phyloP scores from a whole-genome alignment of 306 rosid species.

The Trichosanthes cucumerina region DNA sequence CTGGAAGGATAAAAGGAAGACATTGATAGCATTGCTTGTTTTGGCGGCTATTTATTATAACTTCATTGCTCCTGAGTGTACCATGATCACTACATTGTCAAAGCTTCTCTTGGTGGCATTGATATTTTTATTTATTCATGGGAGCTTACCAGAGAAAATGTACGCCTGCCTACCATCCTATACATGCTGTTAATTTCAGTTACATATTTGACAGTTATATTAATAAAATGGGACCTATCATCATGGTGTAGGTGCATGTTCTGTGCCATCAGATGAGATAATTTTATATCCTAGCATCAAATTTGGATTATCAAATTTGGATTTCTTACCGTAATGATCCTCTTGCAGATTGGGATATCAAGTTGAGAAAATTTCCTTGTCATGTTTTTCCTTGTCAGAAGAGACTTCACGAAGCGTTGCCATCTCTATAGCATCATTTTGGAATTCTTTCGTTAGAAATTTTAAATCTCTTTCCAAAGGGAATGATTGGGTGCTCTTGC shows the following conservation, averaged over 20 bases:
- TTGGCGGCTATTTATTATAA: conserved; percentile 62
- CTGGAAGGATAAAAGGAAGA: conserved; percentile 82
- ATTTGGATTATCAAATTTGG: conserved; percentile 16
- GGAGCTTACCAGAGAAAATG: conserved; percentile 68
- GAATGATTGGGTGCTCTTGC: conserved; percentile 46
- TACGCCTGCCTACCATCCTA: conserved; percentile 23
- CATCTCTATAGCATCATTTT: conserved; percentile 41
- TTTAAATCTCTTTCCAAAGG: conserved; percentile 70
- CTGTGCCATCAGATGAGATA: conserved; percentile 1
- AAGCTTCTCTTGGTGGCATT: conserved; percentile 47
- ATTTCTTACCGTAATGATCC: conserved; percentile 20
- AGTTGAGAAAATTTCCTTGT: conserved; percentile 56
- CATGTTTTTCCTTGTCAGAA: conserved; percentile 69
- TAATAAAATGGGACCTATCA: not conserved
- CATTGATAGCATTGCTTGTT: conserved; percentile 46
- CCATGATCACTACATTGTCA: conserved; percentile 55
- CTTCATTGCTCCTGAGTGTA: conserved; percentile 64
- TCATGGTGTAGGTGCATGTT: conserved; percentile 6
- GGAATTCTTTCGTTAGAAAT: conserved; percentile 51
- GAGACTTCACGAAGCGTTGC: conserved; percentile 49
- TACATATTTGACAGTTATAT: not conserved
- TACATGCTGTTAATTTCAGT: not conserved
- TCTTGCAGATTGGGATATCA: conserved; percentile 64
- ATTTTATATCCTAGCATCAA: conserved; percentile 15
- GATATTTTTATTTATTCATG: conserved; percentile 46